Conservation (phyloP, 2,329 filamentous ascomycete species). For the Penicillium sp. region DNA sequence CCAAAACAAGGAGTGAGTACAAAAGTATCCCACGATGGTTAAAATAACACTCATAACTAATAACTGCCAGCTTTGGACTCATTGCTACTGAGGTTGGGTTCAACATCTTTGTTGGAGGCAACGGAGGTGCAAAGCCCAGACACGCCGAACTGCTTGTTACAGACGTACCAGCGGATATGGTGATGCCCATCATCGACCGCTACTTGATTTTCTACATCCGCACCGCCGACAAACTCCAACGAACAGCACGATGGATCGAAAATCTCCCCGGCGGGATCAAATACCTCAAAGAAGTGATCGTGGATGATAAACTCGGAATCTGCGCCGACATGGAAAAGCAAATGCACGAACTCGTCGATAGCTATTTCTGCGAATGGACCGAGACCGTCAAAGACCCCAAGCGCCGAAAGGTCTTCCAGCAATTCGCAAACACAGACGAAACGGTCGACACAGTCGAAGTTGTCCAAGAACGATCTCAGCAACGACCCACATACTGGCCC, state of each 20-base stretch:
- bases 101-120: slow-evolving; percentile 88
- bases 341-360: slow-evolving; percentile 80
- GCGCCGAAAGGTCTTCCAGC: slow-evolving; percentile 67
- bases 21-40: not conserved
- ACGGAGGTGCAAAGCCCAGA: slow-evolving; percentile 79
- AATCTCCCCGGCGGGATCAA: slow-evolving; percentile 76
- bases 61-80: slow-evolving; percentile 66
- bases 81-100: slow-evolving; percentile 91
- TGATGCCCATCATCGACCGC: slow-evolving; percentile 79
- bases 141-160: slow-evolving; percentile 82
- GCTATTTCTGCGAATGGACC: slow-evolving; percentile 90
- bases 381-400: slow-evolving; percentile 71
- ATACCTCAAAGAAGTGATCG: slow-evolving; percentile 77
- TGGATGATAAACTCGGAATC: slow-evolving; percentile 84
- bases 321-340: slow-evolving; percentile 79
- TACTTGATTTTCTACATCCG: slow-evolving; percentile 94
- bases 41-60: slow-evolving; percentile 9
- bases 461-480: slow-evolving; percentile 69
- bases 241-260: slow-evolving; percentile 86
- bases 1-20: slow-evolving; percentile 77
- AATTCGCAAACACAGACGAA: slow-evolving; percentile 83
- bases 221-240: slow-evolving; percentile 84
- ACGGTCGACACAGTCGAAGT: slow-evolving; percentile 66
- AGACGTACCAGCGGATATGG: slow-evolving; percentile 78
- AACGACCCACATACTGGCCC: slow-evolving; percentile 74